Base-by-base conservation (phyloP, 345 rosid species). In the Hibiscus syriacus region DNA sequence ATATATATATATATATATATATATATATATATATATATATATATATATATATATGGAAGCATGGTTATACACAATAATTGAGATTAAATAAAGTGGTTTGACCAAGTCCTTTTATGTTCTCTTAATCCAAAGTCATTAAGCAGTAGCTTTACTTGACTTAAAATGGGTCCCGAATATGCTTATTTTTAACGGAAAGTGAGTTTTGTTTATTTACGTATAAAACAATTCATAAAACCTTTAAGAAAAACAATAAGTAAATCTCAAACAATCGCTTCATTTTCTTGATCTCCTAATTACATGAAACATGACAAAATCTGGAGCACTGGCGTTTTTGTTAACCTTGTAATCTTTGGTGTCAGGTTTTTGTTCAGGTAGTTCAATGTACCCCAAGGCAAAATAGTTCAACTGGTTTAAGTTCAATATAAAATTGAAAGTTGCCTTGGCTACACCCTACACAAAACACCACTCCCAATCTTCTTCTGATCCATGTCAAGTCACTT, bases 381-480 rank as follows among this genome's bases (percentile, higher is more conserved):
- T 39, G 36, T 54, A 13, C 8, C 61, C 30, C 26, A 20, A 14
- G 23, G 50, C 62, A 23, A 45, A 45, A 14, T 16, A 25, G 19
- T 2, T 54, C 13, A 34, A 39, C 46, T 13, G 19, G 32, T 8
- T 19, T 16, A 10, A 29, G 69, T 30, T 32, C 12, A 41, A 50
- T 58, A 60, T 22, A 55, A 53, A 71, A 36, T 34, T 48, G 46
- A 3, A 5, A 52, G 59, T 59, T 58, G 62, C 64, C 77, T 43
- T 43, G 17, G 4, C 48, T 43, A 13, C n/a, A 43, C 48, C 48
- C 48, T 43, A 43, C 48, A 43, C n/a, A 3, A 71, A 73, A 36
- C 66, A 46, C 29, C 23, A 10, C 23, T 38, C 43, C 12, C 43
- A 12, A 14, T 41, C 14, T 41, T 2, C 46, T 41, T 41, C 46